Base-by-base conservation (phyloP, 2,329 filamentous ascomycete species). In the Trichoderma breve region DNA sequence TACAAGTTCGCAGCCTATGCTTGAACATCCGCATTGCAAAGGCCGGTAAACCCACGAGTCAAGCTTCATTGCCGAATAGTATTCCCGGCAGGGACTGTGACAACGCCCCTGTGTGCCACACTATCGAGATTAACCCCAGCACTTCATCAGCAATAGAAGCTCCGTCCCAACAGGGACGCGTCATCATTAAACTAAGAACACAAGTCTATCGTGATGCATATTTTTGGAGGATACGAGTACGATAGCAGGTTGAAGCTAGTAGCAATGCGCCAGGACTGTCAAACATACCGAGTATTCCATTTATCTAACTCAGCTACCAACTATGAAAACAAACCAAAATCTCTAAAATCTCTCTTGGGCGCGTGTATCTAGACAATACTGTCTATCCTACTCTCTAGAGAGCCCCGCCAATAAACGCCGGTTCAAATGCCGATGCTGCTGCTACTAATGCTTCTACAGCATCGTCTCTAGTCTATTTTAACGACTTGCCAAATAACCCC, bases 401-500 rank as follows among this genome's bases (percentile, higher is more conserved):
- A 51, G 39, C 26, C 34, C 57, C 30, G 24, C 28, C 18, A 3
- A 62, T 62, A 18, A 67, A 69, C 65, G 55, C 65, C 65, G 43
- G 30, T 30, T 24, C 39, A 62, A 53, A 67, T 67, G 64, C 34
- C 24, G 32, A 43, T 58, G 30, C 53, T 15, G 21, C 18, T 58
- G 9, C 21, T 57, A 36, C 51, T 60, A 60, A 39, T 30, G 66
- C 15, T 62, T 36, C 14, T 14, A 3, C 39, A 61, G 39, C 39
- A 34, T 14, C 15, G 55, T 26, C 30, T 68, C 53, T 61, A 62
- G 58, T 70, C 55, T 62, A 70, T 28, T 57, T 24, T 51, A 70
- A 70, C 57, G 57, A 62, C 67, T 51, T 28, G 57, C 36, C 57
- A 61, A 18, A 11, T 70, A 86, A 15, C 81, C 83, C 57, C 83